Base-by-base conservation (phyloP, 495 filamentous ascomycete species). In the Cladorrhinum samala region DNA sequence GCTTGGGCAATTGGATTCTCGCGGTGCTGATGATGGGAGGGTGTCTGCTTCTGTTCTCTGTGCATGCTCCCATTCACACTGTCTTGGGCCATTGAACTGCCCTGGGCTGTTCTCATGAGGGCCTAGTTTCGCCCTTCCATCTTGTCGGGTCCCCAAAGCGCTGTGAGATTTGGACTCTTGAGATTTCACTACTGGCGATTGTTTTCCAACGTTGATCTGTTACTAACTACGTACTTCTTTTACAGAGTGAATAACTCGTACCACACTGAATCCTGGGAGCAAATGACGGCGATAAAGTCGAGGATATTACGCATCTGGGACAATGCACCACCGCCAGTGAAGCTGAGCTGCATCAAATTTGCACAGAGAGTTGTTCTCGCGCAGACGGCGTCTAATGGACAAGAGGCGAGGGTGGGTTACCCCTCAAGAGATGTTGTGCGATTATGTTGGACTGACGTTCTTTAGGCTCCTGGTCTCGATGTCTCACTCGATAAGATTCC, bases 301-400 rank as follows among this genome's bases (percentile, higher is more conserved):
- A 87, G 84, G 46, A 91, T 98, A 51, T 68, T 96, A 53, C 83
- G 78, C 44, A 81, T 91, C 65, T 96, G 91, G 93, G 93, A 97
- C 69, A 77, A 76, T 19, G 89, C 88, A 9, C 74, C 81, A 2
- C 75, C 82, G 8, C 83, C 88, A 1, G 82, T 97, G 41, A 86
- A 85, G 63, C 79, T 96, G 63, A 92, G 89, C 76, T 96, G 93
- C 69, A 87, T 96, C 77, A 98, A 98, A 66, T 97, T 98, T 63
- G 84, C 88, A 14, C 91, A 97, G 72, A 81, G 88, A 21, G 89
- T 97, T 33, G 87, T 98, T 40, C 85, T 95, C 50, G 85, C 89
- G 6, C 92, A 98, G 66, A 96, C 91, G 6, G 85, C 84, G 13
- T 91, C 89, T 36, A 70, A 83, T 55, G 85, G 90, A 58, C 76